Base-by-base conservation (phyloP, 371 early-diverging fungal species). In the Mucor indicus region DNA sequence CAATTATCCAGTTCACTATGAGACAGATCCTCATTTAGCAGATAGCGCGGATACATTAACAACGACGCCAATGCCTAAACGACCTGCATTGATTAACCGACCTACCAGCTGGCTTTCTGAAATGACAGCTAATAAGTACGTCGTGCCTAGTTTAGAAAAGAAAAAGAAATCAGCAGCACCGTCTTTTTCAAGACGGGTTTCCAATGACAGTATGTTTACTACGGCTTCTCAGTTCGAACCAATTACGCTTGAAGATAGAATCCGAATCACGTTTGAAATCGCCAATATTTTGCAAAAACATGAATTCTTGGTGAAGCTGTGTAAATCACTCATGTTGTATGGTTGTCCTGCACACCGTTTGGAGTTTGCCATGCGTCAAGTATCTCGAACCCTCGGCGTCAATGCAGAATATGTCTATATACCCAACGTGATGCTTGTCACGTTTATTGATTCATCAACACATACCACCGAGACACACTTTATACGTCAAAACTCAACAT, bases 391-490 rank as follows among this genome's bases (percentile, higher is more conserved):
- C 12, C 50, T 89, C 38, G 79, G 73, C 6, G 78, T 87, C 5
- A 82, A 86, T 17, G 85, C 85, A 0, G 78, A 80, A 38, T 86
- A 85, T 49, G 76, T 83, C 7, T 76, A 76, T 38, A 62, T 86
- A 42, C 90, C 90, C 3, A 81, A 81, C 20, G 69, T 86, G n/a
- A 83, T 88, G 78, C 72, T 88, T 27, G 69, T 90, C 37, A 77
- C 83, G 0, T 87, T 90, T 51, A 77, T 77, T 41, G 87, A 88
- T 61, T 69, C 73, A 7, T 75, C 82, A 19, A 87, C 87, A 0
- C 84, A 88, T 42, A 83, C 88, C 4, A 85, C 84, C 7, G 89
- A 88, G 38, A 90, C 90, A 0, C 86, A 87, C 38, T 78, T 88
- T 25, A 68, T 90, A 33, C 73, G 81, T 4, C 75, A 74, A 25